Evolutionary conservation across 345 rosid species (phyloP).

Genomic region (Hibiscus tridactylites): DNA sequence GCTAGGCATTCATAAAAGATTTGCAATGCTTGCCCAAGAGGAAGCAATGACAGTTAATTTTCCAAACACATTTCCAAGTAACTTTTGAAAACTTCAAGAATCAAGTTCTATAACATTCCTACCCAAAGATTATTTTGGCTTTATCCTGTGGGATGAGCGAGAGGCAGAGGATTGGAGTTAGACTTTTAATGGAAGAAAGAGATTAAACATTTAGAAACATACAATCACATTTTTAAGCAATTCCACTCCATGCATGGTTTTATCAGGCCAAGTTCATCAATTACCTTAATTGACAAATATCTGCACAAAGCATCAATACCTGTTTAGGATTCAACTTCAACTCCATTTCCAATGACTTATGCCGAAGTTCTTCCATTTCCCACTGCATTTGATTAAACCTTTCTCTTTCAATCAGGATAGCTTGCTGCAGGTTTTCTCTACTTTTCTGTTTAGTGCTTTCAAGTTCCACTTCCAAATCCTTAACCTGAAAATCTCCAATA

Average conservation of each 20-base stretch:
- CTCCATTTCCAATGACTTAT: conserved; percentile 77
- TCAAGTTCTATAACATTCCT: neutral
- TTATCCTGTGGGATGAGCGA: neutral
- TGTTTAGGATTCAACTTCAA: conserved; percentile 61
- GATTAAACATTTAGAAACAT: neutral
- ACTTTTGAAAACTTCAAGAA: too few relatives aligned
- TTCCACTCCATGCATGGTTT: neutral
- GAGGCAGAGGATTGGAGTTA: neutral
- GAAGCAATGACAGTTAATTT: neutral
- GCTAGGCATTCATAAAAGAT: neutral
- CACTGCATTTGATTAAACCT: conserved; percentile 87
- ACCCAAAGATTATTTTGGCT: neutral
- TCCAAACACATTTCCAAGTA: neutral
- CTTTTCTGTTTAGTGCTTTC: conserved; percentile 77
- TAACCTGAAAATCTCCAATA: conserved; percentile 47
- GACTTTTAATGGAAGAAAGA: neutral
- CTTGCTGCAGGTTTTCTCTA: conserved; percentile 86
- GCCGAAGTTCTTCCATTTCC: conserved; percentile 97
- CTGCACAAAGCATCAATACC: conserved; percentile 22
- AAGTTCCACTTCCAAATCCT: conserved; percentile 92
- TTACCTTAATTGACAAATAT: conserved; percentile 1
- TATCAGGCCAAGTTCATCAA: neutral
- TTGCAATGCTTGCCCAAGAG: neutral
- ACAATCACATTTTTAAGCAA: neutral
- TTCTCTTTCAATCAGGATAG: conserved; percentile 83